Evolutionary conservation across 2,329 filamentous ascomycete species (phyloP).

Genomic region (Cryphonectria naterciae): DNA sequence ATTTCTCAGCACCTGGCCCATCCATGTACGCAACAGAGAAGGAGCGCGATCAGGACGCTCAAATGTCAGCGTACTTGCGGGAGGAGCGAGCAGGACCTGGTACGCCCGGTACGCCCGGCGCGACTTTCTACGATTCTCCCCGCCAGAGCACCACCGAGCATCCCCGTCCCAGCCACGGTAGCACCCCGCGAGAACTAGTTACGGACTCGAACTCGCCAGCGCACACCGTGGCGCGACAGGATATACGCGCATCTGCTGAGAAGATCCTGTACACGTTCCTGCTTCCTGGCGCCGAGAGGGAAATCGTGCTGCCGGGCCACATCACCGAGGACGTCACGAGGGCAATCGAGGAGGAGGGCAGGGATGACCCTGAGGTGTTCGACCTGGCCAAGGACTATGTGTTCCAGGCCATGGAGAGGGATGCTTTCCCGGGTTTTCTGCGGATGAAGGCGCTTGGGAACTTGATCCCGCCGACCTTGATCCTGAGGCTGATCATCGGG

Average conservation of each 20-base stretch:
- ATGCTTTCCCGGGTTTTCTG: slow-evolving; percentile 97
- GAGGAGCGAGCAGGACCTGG: slow-evolving; percentile 49
- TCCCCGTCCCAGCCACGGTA: slow-evolving; percentile 57
- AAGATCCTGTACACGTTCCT: slow-evolving; percentile 99
- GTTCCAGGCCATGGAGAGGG: slow-evolving; percentile 98
- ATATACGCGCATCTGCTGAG: slow-evolving; percentile 91
- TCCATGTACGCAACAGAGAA: slow-evolving; percentile 69
- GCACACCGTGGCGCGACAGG: slow-evolving; percentile 82
- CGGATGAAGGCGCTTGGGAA: slow-evolving; percentile 95
- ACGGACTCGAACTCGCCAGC: slow-evolving; percentile 82
- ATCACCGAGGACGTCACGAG: slow-evolving; percentile 86
- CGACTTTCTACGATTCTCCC: slow-evolving; percentile 60
- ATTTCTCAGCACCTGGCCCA: slow-evolving; percentile 60
- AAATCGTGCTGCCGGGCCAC: slow-evolving; percentile 88
- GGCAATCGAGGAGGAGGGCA: slow-evolving; percentile 85
- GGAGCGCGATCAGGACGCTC: slow-evolving; percentile 80
- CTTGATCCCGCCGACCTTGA: slow-evolving; percentile 86
- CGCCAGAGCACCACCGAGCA: slow-evolving; percentile 52
- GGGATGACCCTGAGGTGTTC: slow-evolving; percentile 96
- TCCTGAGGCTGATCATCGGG: slow-evolving; percentile 83
- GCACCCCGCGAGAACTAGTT: slow-evolving; percentile 63
- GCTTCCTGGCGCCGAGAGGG: slow-evolving; percentile 90
- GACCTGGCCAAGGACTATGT: slow-evolving; percentile 98
- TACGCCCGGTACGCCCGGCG: slow-evolving; percentile 33
- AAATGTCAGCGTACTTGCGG: slow-evolving; percentile 88